phyloP scores from a whole-genome alignment of 2,329 filamentous ascomycete genomes.

The Botryotinia narcissicola region DNA sequence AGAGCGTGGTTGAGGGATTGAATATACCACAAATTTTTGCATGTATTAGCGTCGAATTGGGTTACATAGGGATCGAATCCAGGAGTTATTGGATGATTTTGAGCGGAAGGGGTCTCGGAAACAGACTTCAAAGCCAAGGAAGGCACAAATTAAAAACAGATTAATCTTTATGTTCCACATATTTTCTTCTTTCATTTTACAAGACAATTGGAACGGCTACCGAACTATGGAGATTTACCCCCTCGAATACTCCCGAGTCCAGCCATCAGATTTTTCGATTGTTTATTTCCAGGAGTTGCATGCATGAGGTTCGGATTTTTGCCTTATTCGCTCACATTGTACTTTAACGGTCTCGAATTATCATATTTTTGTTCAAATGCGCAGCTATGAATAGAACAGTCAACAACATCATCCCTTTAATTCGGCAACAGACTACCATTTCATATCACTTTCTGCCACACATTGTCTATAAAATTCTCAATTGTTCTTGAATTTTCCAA shows the following conservation, averaged over 20 bases:
- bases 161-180: not conserved
- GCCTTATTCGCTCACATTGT: not conserved
- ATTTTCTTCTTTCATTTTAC: not conserved
- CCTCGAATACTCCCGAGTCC: not conserved
- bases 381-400: not conserved
- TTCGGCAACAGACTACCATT: not conserved
- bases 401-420: not conserved
- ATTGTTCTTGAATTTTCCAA: not conserved
- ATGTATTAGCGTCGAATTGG: not conserved
- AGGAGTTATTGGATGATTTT: constrained; percentile 10
- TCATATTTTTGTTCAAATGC: not conserved
- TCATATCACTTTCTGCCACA: not conserved
- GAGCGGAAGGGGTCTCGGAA: not conserved
- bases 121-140: not conserved
- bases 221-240: not conserved
- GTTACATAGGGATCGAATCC: not conserved
- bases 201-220: not conserved
- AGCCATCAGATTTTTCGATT: not conserved
- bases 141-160: not conserved
- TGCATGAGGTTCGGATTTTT: not conserved
- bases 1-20: constrained; percentile 69
- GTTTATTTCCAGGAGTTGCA: not conserved
- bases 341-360: not conserved
- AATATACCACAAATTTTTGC: constrained; percentile 11
- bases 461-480: too few relatives aligned